Percentiles rank a stretch among this genome's conserved stretches.
phyloP scores from a whole-genome alignment of 2,329 filamentous ascomycete genomes.

The Dothideomycetes sp. region DNA sequence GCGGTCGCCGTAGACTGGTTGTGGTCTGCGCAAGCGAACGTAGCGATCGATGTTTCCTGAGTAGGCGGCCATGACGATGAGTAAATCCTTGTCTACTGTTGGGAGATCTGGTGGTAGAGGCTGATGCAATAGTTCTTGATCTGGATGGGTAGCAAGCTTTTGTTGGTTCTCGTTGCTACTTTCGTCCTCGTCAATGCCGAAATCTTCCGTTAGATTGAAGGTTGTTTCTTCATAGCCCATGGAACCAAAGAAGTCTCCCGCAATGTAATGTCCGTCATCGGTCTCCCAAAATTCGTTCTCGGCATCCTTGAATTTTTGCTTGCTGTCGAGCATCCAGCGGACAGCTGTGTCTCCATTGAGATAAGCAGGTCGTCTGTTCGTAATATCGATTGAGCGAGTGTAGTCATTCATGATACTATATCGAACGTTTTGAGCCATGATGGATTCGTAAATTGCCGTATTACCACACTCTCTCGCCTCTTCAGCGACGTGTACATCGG shows the following conservation, averaged over 20 bases:
- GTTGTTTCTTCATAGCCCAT: conserved; percentile 12
- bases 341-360: conserved; percentile 32
- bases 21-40: conserved; percentile 26
- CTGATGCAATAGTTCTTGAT: conserved; percentile 18
- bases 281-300: background rate
- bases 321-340: conserved; percentile 19
- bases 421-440: conserved; percentile 23
- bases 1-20: conserved; percentile 20
- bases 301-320: conserved; percentile 8
- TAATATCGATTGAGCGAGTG: conserved; percentile 17
- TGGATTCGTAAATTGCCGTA: conserved; percentile 16
- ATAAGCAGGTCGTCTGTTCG: conserved; percentile 11
- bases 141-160: conserved; percentile 12
- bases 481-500: conserved; percentile 33
- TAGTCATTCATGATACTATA: conserved; percentile 34
- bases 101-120: conserved; percentile 32
- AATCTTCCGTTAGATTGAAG: conserved; percentile 28
- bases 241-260: background rate
- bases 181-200: conserved; percentile 17
- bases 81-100: conserved; percentile 29
- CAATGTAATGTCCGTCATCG: background rate
- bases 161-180: conserved; percentile 8
- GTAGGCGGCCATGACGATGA: conserved; percentile 32
- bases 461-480: conserved; percentile 29
- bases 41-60: conserved; percentile 35